Percentiles rank a stretch among this genome's conserved stretches.
Evolutionary conservation across 345 rosid genomes (phyloP).

Genomic region (Pistacia vera): DNA sequence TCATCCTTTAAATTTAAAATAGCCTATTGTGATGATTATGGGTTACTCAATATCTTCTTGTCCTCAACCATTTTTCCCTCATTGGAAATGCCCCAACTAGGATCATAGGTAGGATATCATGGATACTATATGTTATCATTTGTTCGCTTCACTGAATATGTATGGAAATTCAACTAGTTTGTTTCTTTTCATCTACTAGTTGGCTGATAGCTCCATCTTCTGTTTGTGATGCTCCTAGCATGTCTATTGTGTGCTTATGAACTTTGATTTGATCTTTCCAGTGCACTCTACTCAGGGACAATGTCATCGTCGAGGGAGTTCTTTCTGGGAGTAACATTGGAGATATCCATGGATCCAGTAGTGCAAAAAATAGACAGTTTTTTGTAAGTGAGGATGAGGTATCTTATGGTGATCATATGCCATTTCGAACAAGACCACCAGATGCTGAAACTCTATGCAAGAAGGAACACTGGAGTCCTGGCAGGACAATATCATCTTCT

Average conservation of each 20-base stretch:
- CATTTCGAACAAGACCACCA: slow-evolving; percentile 20
- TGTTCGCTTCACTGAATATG: neutral
- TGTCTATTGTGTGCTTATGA: slow-evolving; percentile 55
- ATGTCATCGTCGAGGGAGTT: slow-evolving; percentile 52
- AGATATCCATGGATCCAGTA: slow-evolving; percentile 31
- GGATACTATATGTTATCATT: neutral
- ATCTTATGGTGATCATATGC: slow-evolving; percentile 18
- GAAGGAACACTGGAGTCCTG: slow-evolving; percentile 28
- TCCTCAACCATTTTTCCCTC: neutral
- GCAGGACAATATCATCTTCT: slow-evolving; percentile 32
- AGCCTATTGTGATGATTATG: too few species aligned
- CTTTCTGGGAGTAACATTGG: slow-evolving; percentile 27
- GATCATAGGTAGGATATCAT: neutral
- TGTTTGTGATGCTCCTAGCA: slow-evolving; percentile 4
- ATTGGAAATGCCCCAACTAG: neutral
- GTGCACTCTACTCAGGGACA: slow-evolving; percentile 95
- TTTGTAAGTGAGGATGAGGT: slow-evolving; percentile 25
- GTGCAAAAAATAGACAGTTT: slow-evolving; percentile 21
- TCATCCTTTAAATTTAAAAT: too few species aligned
- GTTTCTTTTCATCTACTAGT: neutral
- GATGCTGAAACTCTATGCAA: slow-evolving; percentile 31
- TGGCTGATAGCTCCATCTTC: neutral
- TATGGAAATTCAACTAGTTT: neutral
- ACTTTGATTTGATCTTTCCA: slow-evolving; percentile 87
- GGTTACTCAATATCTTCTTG: too few species aligned